A percentile compares a stretch with the other conserved stretches of the same genome.
Conservation (phyloP, 495 filamentous ascomycete genomes). For the Neurospora tetraspora region DNA sequence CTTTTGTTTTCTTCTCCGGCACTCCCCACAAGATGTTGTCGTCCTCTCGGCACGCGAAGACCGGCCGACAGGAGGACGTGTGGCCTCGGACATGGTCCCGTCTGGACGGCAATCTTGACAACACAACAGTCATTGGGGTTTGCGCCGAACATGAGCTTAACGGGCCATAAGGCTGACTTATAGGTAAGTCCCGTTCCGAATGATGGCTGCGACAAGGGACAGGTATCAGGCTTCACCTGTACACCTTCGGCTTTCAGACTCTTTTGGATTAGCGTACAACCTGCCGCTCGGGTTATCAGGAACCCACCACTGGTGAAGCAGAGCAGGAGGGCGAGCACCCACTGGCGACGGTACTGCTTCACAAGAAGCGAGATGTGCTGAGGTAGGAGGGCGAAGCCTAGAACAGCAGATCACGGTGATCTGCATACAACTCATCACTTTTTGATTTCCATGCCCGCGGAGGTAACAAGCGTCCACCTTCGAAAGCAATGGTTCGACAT, state of each 20-base stretch:
- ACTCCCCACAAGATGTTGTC: constrained; percentile 31
- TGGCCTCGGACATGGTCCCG: constrained; percentile 23
- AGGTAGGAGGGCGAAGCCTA: neutral
- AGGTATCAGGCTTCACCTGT: constrained; percentile 12
- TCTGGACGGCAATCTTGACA: constrained; percentile 2
- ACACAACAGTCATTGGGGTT: neutral
- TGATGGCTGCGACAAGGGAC: constrained; percentile 4
- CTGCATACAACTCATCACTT: neutral
- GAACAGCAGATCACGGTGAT: neutral
- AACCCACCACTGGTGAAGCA: neutral
- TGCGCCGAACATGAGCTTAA: neutral
- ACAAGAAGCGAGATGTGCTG: neutral
- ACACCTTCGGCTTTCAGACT: constrained; percentile 19
- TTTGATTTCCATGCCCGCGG: neutral
- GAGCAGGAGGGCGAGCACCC: neutral
- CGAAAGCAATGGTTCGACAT: neutral
- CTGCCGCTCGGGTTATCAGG: constrained; percentile 1
- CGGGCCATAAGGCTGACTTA: constrained; percentile 26
- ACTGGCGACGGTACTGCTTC: neutral
- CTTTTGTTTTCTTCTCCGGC: constrained; percentile 31
- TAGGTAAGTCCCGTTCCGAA: constrained; percentile 12
- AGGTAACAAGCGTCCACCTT: neutral
- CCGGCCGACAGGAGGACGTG: constrained; percentile 14
- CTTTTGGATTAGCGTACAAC: constrained; percentile 21
- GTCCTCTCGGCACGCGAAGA: constrained; percentile 24